Conservation (phyloP, 2,329 filamentous ascomycete species). For the Fonsecaea erecta region DNA sequence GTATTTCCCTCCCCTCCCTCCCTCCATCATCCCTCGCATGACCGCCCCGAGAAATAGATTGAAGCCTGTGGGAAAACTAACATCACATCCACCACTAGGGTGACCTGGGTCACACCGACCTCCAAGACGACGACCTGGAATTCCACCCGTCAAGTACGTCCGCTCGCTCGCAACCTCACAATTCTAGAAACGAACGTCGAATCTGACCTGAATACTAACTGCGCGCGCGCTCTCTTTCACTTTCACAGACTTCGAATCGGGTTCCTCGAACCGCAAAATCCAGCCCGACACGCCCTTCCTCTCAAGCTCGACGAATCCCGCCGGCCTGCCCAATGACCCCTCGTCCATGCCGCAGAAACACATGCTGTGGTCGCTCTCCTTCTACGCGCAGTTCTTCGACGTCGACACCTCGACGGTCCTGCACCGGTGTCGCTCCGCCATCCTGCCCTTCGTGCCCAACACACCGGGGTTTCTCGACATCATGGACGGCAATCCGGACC, state of each 20-base stretch:
- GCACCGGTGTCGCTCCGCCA: conserved; percentile 81
- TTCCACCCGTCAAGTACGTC: conserved; percentile 86
- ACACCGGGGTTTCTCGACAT: conserved; percentile 91
- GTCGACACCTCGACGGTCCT: conserved; percentile 92
- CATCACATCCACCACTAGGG: conserved; percentile 62
- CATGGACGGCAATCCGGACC: conserved; percentile 91
- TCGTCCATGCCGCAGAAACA: conserved; percentile 68
- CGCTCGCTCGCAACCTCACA: background rate
- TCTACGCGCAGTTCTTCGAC: conserved; percentile 98
- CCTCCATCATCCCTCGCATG: too few species aligned
- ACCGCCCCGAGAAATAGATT: background rate
- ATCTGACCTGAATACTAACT: too few species aligned
- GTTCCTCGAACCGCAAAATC: conserved; percentile 55
- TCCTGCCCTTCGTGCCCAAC: conserved; percentile 84
- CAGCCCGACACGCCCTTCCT: conserved; percentile 58
- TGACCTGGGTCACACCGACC: conserved; percentile 95
- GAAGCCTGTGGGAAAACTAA: background rate
- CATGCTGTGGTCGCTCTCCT: conserved; percentile 87
- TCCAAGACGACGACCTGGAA: conserved; percentile 92
- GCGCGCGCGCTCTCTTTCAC: too few species aligned
- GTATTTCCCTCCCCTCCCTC: conserved; percentile 1
- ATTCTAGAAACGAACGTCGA: too few species aligned
- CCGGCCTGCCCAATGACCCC: conserved; percentile 54
- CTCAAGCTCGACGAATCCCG: conserved; percentile 52
- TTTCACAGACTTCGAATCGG: conserved; percentile 68